phyloP scores from a whole-genome alignment of 495 filamentous ascomycete species.

The Penicillium coffeae region DNA sequence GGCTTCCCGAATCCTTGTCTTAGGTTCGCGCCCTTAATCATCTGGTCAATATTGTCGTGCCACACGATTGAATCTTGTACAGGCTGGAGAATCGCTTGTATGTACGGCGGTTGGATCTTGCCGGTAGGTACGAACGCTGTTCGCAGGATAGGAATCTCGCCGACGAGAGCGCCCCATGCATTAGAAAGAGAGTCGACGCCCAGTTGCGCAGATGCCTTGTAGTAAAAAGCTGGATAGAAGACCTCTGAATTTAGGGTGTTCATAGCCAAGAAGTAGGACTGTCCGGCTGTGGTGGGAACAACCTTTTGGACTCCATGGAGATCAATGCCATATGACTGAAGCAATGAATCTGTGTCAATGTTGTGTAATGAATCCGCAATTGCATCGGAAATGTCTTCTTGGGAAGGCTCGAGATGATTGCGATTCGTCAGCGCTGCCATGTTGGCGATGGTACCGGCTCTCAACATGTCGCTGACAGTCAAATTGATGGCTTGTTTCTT shows the following conservation, averaged over 20 bases:
- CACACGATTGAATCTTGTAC: slow-evolving; percentile 21
- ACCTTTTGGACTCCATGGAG: slow-evolving; percentile 8
- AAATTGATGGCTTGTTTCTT: slow-evolving; percentile 29
- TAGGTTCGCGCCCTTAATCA: slow-evolving; percentile 2
- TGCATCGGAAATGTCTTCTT: slow-evolving; percentile 7
- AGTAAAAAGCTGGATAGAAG: slow-evolving; percentile 33
- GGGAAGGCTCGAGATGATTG: slow-evolving; percentile 5
- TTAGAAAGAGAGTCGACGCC: slow-evolving; percentile 13
- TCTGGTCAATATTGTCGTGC: slow-evolving; percentile 15
- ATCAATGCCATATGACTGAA: slow-evolving; percentile 19
- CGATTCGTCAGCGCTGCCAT: slow-evolving; percentile 24
- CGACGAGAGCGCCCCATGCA: slow-evolving; percentile 23
- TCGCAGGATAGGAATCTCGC: slow-evolving; percentile 24
- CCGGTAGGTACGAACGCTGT: slow-evolving; percentile 28
- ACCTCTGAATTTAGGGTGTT: slow-evolving; percentile 22
- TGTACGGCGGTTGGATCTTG: slow-evolving; percentile 13
- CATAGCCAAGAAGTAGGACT: slow-evolving; percentile 33
- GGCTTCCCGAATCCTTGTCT: slow-evolving; percentile 14
- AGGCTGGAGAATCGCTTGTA: slow-evolving; percentile 24
- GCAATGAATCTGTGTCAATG: slow-evolving; percentile 16
- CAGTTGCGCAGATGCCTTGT: slow-evolving; percentile 14
- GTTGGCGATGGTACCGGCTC: slow-evolving; percentile 27
- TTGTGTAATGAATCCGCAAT: slow-evolving; percentile 13
- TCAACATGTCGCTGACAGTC: slow-evolving; percentile 34
- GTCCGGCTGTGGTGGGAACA: slow-evolving; percentile 30